Evolutionary conservation across 2,329 filamentous ascomycete genomes (phyloP), one percentile per base, ranked within the genome.

Genomic region (Ceratocystis papillata): DNA sequence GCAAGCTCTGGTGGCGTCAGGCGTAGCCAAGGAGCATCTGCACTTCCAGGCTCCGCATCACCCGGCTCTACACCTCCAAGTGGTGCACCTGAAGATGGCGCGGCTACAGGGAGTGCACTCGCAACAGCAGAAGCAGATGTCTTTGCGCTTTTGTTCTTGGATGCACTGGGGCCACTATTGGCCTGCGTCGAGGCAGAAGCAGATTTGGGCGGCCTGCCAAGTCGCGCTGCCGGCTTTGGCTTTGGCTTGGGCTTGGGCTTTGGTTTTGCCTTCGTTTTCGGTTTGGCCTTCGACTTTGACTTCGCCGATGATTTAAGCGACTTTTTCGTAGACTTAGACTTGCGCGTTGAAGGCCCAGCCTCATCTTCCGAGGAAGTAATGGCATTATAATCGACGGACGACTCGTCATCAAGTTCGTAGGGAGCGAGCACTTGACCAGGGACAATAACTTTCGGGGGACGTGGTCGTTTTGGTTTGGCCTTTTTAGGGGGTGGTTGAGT

Each of bases 371-470:
- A 67, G 37, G 62, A 67, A 3, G 46, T 44, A 5, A 67, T 68
- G 1, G 79, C 81, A 72, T 79, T 81, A 48, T 79, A 78, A 22
- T 82, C 81, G 69, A 77, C 81, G 15, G 79, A 81, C 60, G 76
- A 81, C 63, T 85, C 83, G 72, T 84, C 85, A 67, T 85, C 83
- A 28, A 86, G 74, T 65, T 87, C 84, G 70, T 86, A 86, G 0
- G 84, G 84, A 1, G 84, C 83, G 60, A 87, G 76, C 7, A 87
- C 84, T 72, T 87, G 84, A 57, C 84, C 84, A 1, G 84, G 84
- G 10, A 87, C 83, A 1, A 83, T 87, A 59, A 87, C 86, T 53
- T 81, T 78, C 5, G 84, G 83, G 3, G 81, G 78, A 44, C 74
- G 74, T 15, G 75, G 79, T 62, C 62, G 65, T 41, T 65, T 67